Conservation (phyloP, 768 basidiomycete species). For the Macrolepiota albuminosa region DNA sequence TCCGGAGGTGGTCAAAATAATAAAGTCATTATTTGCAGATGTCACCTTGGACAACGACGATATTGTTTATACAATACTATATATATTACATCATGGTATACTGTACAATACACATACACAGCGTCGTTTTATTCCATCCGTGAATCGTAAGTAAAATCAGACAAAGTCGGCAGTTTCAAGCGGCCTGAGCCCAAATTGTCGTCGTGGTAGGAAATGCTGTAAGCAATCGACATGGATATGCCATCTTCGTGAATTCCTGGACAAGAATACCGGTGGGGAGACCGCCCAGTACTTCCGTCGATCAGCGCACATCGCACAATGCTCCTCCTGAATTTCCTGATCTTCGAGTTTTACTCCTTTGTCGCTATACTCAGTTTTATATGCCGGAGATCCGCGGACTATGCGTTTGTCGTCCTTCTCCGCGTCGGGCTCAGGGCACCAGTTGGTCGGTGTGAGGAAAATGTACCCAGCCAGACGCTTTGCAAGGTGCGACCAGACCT, state of each 20-base stretch:
- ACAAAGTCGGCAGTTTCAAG: conserved; percentile 9
- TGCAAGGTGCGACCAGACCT: conserved; percentile 10
- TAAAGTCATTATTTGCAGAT: background rate
- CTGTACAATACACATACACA: background rate
- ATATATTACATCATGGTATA: conserved; percentile 1
- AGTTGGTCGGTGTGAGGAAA: conserved; percentile 9
- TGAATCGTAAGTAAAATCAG: background rate
- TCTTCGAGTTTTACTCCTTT: background rate
- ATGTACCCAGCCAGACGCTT: conserved; percentile 12
- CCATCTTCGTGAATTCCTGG: conserved; percentile 15
- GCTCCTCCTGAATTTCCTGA: conserved; percentile 1
- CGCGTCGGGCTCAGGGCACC: background rate
- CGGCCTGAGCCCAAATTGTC: conserved; percentile 14
- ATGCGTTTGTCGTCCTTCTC: background rate
- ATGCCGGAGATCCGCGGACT: background rate
- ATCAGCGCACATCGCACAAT: conserved; percentile 14
- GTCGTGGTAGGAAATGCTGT: conserved; percentile 14
- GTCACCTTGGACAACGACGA: background rate
- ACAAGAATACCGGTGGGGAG: conserved; percentile 15
- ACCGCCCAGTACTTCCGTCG: conserved; percentile 13
- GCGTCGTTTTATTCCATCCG: background rate
- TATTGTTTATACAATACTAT: background rate
- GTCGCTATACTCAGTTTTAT: background rate
- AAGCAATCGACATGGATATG: conserved; percentile 14
- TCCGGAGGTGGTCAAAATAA: background rate